Conservation (phyloP, 73 alveolate genomes). For the Symbiodinium pilosum region DNA sequence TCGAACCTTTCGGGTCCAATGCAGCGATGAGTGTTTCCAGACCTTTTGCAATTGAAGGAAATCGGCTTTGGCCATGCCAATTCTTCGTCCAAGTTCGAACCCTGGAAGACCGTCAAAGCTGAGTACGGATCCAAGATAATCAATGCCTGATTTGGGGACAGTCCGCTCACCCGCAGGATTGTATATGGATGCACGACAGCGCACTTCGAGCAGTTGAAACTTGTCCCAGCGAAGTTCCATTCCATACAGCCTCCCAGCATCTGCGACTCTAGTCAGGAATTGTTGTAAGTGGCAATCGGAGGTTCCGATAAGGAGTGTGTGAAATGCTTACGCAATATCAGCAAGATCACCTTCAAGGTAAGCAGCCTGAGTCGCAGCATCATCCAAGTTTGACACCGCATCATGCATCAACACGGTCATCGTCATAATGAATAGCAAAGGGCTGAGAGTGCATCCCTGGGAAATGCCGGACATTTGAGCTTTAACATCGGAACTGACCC, state of each 20-base stretch:
- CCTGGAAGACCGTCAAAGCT: neutral
- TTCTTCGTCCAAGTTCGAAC: neutral
- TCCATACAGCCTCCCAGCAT: no score
- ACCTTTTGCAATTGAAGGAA: no score
- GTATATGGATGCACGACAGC: neutral
- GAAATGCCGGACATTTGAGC: neutral
- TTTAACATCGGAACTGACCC: no score
- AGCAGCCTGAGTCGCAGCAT: neutral
- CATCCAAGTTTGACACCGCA: neutral
- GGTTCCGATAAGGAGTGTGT: neutral
- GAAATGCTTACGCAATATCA: neutral
- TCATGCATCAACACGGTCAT: conserved; percentile 16
- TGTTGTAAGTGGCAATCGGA: neutral
- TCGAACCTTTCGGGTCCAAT: no score
- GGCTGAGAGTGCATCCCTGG: conserved; percentile 22
- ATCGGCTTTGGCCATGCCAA: no score
- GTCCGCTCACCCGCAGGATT: neutral
- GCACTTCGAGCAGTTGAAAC: no score
- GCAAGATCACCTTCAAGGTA: conserved; percentile 8
- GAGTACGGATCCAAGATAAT: neutral
- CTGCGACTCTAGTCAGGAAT: neutral
- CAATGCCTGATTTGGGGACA: neutral
- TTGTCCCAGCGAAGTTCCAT: no score
- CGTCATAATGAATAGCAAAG: neutral
- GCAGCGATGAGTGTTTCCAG: no score